These are phyloP conservation scores for Penicillium daleae DNA, from an alignment of 495 filamentous ascomycete genomes.

Conservation along the genomic window DNA sequence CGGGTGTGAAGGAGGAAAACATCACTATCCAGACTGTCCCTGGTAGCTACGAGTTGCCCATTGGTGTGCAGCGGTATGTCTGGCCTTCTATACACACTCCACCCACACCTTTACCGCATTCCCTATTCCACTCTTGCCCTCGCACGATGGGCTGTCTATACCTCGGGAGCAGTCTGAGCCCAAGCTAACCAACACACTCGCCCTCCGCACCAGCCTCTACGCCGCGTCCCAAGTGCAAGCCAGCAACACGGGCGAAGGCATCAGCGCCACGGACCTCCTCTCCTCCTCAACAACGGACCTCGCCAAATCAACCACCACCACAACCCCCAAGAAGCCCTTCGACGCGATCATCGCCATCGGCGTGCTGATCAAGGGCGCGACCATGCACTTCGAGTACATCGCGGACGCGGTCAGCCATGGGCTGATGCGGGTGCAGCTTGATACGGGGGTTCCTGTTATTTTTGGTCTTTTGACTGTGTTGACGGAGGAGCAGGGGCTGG, in stretches of 20 bases:
- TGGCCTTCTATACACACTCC: neutral
- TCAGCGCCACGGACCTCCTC: conserved; percentile 79
- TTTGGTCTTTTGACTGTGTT: conserved; percentile 93
- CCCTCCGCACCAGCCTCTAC: conserved; percentile 84
- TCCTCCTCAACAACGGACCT: conserved; percentile 70
- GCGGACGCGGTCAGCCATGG: conserved; percentile 87
- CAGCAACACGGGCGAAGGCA: conserved; percentile 55
- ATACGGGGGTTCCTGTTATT: conserved; percentile 83
- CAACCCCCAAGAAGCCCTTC: conserved; percentile 63
- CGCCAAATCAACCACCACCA: conserved; percentile 33
- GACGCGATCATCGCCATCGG: conserved; percentile 95
- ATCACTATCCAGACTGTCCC: conserved; percentile 89
- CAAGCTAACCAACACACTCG: neutral
- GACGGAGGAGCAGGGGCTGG: conserved; percentile 82
- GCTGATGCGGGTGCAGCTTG: conserved; percentile 91
- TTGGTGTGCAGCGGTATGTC: conserved; percentile 77
- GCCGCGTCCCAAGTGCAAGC: conserved; percentile 86
- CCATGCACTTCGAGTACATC: conserved; percentile 99
- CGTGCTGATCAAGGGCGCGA: conserved; percentile 96
- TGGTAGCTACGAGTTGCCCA: conserved; percentile 90
- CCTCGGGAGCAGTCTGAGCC: no score
- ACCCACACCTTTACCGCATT: no score
- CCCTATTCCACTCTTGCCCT: no score
- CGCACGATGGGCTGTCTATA: no score
- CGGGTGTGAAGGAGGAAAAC: conserved; percentile 84